phyloP scores from a whole-genome alignment of 2,329 filamentous ascomycete genomes.

The Nigrograna mackinnonii region DNA sequence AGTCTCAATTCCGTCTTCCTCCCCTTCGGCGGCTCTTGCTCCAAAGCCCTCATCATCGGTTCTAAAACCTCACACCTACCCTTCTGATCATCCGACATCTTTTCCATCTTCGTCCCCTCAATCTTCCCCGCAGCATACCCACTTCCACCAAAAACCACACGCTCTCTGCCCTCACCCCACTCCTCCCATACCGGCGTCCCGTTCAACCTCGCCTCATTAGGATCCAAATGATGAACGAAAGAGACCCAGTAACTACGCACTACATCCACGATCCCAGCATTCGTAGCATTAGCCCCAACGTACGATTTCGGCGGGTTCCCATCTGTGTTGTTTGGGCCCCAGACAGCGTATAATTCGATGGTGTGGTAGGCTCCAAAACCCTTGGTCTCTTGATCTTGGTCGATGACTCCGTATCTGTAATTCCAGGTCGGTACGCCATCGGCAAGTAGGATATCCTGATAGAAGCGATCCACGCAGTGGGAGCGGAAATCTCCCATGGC shows the following conservation, averaged over 20 bases:
- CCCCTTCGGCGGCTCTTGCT: background rate
- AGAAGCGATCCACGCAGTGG: conserved; percentile 64
- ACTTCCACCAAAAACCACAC: conserved; percentile 44
- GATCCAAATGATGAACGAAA: conserved; percentile 69
- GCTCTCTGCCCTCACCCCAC: conserved; percentile 40
- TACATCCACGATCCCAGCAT: conserved; percentile 61
- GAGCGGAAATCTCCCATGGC: conserved; percentile 69
- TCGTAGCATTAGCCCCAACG: conserved; percentile 50
- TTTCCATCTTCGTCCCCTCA: conserved; percentile 45
- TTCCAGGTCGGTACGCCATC: conserved; percentile 59
- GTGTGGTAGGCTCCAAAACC: conserved; percentile 71
- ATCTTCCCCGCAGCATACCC: too few species aligned
- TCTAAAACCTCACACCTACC: conserved; percentile 7
- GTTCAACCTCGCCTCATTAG: conserved; percentile 58
- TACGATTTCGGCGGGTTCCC: conserved; percentile 60
- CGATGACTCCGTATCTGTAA: conserved; percentile 71
- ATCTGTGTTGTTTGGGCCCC: conserved; percentile 62
- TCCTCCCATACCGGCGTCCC: conserved; percentile 57
- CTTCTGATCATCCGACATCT: conserved; percentile 17
- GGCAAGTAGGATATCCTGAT: conserved; percentile 49
- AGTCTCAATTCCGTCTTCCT: conserved; percentile 2
- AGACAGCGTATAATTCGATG: conserved; percentile 68
- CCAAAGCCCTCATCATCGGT: conserved; percentile 8
- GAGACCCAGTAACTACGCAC: conserved; percentile 75
- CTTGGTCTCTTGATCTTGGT: conserved; percentile 53